These are phyloP conservation scores for Ceratocystis smalleyi DNA, from an alignment of 2,329 filamentous ascomycete genomes.

Conservation along the genomic window DNA sequence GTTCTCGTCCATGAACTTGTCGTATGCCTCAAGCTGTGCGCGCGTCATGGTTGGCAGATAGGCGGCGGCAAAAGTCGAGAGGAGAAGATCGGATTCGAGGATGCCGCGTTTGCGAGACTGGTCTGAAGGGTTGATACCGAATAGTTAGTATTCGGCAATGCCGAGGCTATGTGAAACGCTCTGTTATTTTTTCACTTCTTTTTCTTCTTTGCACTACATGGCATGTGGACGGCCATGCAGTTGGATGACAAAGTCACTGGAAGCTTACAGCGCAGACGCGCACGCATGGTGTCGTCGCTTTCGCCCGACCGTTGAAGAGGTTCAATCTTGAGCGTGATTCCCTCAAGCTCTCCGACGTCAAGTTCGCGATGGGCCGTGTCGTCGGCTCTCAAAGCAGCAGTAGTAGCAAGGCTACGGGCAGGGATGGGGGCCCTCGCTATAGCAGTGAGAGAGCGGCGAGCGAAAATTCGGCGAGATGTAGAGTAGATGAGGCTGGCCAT, in stretches of 20 bases:
- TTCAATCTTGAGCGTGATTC: conserved; percentile 73
- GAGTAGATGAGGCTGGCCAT: not conserved
- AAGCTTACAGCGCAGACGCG: conserved; percentile 56
- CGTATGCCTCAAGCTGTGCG: conserved; percentile 66
- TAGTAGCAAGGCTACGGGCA: conserved; percentile 19
- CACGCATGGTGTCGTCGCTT: conserved; percentile 70
- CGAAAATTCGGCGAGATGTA: conserved; percentile 17
- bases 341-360: conserved; percentile 73
- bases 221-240: not conserved
- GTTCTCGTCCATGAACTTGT: conserved; percentile 91
- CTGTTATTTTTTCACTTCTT: too few species aligned
- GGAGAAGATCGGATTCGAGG: conserved; percentile 85
- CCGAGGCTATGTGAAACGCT: not conserved
- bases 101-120: conserved; percentile 94
- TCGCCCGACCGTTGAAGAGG: conserved; percentile 76
- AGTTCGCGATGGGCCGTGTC: conserved; percentile 39
- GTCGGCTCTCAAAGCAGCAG: conserved; percentile 18
- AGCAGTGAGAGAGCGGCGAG: conserved; percentile 17
- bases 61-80: conserved; percentile 81
- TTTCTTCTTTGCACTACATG: too few species aligned
- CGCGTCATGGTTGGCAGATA: conserved; percentile 60
- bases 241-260: not conserved
- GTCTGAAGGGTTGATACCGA: conserved; percentile 38
- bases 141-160: conserved; percentile 9
- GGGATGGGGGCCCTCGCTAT: conserved; percentile 15